Evolutionary conservation across 2,329 filamentous ascomycete genomes (phyloP), one percentile per base, ranked within the genome.

Genomic region (Dothideomycetes sp.): DNA sequence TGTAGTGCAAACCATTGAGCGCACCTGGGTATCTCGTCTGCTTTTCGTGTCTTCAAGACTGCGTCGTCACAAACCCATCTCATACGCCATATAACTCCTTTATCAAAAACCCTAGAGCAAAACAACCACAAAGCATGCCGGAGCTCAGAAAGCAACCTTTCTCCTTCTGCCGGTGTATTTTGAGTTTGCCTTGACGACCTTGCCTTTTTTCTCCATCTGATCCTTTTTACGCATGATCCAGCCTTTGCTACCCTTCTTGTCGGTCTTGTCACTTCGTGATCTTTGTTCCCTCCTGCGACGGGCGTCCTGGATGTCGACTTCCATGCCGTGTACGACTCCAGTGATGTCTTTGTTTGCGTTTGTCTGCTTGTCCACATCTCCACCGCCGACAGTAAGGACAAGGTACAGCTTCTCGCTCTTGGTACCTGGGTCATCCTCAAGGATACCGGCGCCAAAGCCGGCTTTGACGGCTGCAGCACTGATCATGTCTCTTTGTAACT

Each of bases 361-460:
- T 7, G 16, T 31, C 13, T 44, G 30, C 25, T 18, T 34, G 33
- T 58, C 60, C 32, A 74, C 45, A 33, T 75, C 72, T 7, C 83
- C 82, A 2, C 74, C 73, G 22, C 89, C 91, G 1, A 94, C 91
- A 0, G 87, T 95, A 22, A 98, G 67, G 0, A 98, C 89, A 2
- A 98, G 71, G 60, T 98, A 98, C n/a, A 93, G 70, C 70, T 98
- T 98, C 51, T 82, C 78, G 57, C 88, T 95, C 72, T 98, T 98
- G 25, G 91, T 98, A 30, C 87, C 89, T 0, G 84, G 84, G 59
- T 96, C 89, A 62, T 98, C 91, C 62, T 96, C 89, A 33, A 98
- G 68, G 23, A 98, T 74, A 65, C 91, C 91, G 0, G 91, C 91
- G 33, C 91, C 89, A 55, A 98, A 98, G 0, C 91, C 91, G 1